phyloP scores from a whole-genome alignment of 2,329 filamentous ascomycete genomes.

The Calycina herbarum region DNA sequence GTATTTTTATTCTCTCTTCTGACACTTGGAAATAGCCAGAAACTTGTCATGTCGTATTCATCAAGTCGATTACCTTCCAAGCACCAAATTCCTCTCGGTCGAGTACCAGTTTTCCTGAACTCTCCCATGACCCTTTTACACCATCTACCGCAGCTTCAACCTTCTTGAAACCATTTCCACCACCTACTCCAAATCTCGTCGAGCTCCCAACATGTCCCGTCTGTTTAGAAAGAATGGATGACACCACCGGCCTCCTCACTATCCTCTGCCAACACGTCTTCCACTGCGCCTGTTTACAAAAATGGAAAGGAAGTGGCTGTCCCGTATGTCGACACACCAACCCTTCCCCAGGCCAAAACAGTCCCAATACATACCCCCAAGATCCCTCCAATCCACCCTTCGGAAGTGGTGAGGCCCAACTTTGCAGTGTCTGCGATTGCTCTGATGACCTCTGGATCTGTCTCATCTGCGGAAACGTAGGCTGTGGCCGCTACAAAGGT shows the following conservation, averaged over 20 bases:
- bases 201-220: constrained; percentile 96
- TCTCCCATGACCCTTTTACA: constrained; percentile 64
- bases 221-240: constrained; percentile 96
- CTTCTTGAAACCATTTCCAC: constrained; percentile 58
- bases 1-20: not conserved
- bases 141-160: constrained; percentile 47
- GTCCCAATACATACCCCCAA: constrained; percentile 33
- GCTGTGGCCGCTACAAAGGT: constrained; percentile 90
- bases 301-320: constrained; percentile 92
- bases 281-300: constrained; percentile 92
- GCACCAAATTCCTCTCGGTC: constrained; percentile 30
- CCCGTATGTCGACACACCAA: constrained; percentile 92
- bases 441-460: constrained; percentile 91
- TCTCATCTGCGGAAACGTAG: constrained; percentile 87
- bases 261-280: constrained; percentile 98
- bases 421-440: constrained; percentile 80
- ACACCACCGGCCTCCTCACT: constrained; percentile 90
- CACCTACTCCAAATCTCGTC: constrained; percentile 76
- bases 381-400: constrained; percentile 58
- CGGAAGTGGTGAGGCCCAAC: constrained; percentile 60
- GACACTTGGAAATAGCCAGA: constrained; percentile 61
- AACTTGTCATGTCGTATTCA: constrained; percentile 91
- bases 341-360: constrained; percentile 37
- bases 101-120: constrained; percentile 53
- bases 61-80: constrained; percentile 87